Percentiles rank a stretch among this genome's conserved stretches.
These are phyloP conservation scores for Penicillium sclerotiorum DNA, from an alignment of 2,329 filamentous ascomycete genomes.

Conservation along the genomic window DNA sequence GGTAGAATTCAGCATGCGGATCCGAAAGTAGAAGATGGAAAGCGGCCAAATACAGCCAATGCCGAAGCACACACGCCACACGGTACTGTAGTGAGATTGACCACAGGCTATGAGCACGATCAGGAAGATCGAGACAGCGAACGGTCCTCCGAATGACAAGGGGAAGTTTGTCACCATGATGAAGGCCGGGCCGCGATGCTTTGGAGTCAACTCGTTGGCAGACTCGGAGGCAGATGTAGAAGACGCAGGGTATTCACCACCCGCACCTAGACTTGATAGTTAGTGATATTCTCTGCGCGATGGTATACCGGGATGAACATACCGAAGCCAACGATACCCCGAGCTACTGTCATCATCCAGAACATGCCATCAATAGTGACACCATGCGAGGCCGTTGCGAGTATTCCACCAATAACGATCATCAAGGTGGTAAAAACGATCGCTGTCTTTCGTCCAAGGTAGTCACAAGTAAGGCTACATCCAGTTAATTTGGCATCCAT, in stretches of 20 bases:
- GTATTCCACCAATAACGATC: slow-evolving; percentile 50
- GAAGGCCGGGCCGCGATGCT: slow-evolving; percentile 47
- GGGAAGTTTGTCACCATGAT: slow-evolving; percentile 52
- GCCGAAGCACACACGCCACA: slow-evolving; percentile 55
- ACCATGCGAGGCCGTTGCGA: slow-evolving; percentile 51
- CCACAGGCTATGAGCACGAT: slow-evolving; percentile 48
- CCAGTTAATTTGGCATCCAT: not conserved
- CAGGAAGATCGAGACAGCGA: slow-evolving; percentile 51
- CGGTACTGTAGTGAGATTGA: slow-evolving; percentile 41
- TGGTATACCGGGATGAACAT: slow-evolving; percentile 46
- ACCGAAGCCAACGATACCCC: slow-evolving; percentile 36
- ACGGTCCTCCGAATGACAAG: slow-evolving; percentile 44
- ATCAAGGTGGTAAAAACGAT: slow-evolving; percentile 51
- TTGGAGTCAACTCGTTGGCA: slow-evolving; percentile 37
- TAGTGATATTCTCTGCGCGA: too few relatives aligned
- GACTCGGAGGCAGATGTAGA: slow-evolving; percentile 29
- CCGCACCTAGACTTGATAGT: slow-evolving; percentile 40
- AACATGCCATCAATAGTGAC: slow-evolving; percentile 50
- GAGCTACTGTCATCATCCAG: slow-evolving; percentile 53
- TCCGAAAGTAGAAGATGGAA: slow-evolving; percentile 59
- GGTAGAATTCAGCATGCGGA: slow-evolving; percentile 56
- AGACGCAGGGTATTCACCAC: slow-evolving; percentile 41
- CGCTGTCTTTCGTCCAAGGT: slow-evolving; percentile 50
- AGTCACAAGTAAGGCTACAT: slow-evolving; percentile 46
- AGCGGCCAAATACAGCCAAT: slow-evolving; percentile 55